Conservation (phyloP, 768 basidiomycete species). For the Lactifluus hygrophoroides region DNA sequence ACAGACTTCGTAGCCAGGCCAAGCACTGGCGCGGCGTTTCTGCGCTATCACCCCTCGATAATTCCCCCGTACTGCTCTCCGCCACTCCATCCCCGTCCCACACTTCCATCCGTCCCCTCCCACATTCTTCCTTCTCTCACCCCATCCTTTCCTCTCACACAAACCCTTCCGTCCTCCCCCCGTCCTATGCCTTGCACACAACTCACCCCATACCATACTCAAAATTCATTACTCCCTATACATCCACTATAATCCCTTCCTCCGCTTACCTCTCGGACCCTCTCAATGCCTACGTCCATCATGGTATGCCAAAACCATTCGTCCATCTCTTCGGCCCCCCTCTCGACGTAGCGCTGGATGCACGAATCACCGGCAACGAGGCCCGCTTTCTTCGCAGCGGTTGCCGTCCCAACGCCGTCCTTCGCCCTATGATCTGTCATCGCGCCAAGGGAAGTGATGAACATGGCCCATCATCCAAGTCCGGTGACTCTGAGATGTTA, state of each 20-base stretch:
- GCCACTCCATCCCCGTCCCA: slow-evolving; percentile 22
- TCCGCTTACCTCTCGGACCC: slow-evolving; percentile 67
- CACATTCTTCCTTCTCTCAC: slow-evolving; percentile 27
- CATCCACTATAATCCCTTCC: slow-evolving; percentile 55
- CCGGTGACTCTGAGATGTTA: slow-evolving; percentile 33
- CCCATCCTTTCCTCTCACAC: slow-evolving; percentile 32
- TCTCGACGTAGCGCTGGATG: slow-evolving; percentile 70
- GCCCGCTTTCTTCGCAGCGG: slow-evolving; percentile 55
- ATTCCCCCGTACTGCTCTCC: slow-evolving; percentile 30
- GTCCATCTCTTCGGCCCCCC: slow-evolving; percentile 76
- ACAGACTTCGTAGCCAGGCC: slow-evolving; percentile 49
- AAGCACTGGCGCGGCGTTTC: slow-evolving; percentile 60
- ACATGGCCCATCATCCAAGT: slow-evolving; percentile 11
- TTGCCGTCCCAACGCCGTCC: slow-evolving; percentile 43
- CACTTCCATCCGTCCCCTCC: slow-evolving; percentile 28
- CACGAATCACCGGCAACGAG: slow-evolving; percentile 58
- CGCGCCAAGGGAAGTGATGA: slow-evolving; percentile 22
- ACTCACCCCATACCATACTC: slow-evolving; percentile 45
- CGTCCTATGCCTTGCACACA: slow-evolving; percentile 58
- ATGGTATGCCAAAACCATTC: slow-evolving; percentile 76
- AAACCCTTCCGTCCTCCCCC: slow-evolving; percentile 41
- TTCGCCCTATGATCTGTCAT: slow-evolving; percentile 36
- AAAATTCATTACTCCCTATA: slow-evolving; percentile 54
- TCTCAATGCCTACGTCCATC: slow-evolving; percentile 76
- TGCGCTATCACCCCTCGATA: slow-evolving; percentile 36